phyloP scores from a whole-genome alignment of 306 rosid species.

The Cicer chorassanicum region DNA sequence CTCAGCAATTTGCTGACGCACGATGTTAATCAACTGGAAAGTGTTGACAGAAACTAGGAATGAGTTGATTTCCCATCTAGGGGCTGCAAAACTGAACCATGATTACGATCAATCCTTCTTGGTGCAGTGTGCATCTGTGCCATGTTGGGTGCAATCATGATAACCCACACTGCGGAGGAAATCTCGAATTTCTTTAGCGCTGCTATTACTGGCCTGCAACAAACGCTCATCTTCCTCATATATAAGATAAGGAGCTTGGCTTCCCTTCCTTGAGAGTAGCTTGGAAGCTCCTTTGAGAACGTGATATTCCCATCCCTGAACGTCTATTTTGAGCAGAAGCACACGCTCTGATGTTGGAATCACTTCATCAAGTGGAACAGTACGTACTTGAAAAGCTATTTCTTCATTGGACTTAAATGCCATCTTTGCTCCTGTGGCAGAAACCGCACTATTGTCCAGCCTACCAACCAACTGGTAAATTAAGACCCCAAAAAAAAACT shows the following conservation, averaged over 20 bases:
- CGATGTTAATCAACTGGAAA: not conserved
- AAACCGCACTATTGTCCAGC: slow-evolving; percentile 96
- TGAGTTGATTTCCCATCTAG: slow-evolving; percentile 34
- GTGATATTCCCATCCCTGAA: slow-evolving; percentile 98
- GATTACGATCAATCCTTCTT: slow-evolving; percentile 59
- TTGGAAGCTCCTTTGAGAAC: slow-evolving; percentile 90
- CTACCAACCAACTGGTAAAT: slow-evolving; percentile 82
- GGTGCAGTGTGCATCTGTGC: slow-evolving; percentile 94
- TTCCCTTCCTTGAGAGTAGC: slow-evolving; percentile 75
- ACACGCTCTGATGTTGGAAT: slow-evolving; percentile 72
- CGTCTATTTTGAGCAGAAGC: slow-evolving; percentile 87
- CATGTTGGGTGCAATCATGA: slow-evolving; percentile 75
- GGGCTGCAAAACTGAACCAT: slow-evolving; percentile 30
- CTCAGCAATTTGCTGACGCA: slow-evolving; percentile 8
- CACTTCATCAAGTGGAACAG: slow-evolving; percentile 83
- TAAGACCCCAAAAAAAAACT: slow-evolving; percentile 23
- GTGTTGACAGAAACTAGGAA: slow-evolving; percentile 32
- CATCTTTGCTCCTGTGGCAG: slow-evolving; percentile 92
- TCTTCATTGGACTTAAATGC: slow-evolving; percentile 95
- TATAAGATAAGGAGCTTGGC: slow-evolving; percentile 91
- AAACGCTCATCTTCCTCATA: slow-evolving; percentile 94
- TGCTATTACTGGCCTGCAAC: slow-evolving; percentile 89
- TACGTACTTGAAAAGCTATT: slow-evolving; percentile 76
- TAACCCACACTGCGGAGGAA: slow-evolving; percentile 82
- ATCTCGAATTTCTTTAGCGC: slow-evolving; percentile 71